Evolutionary conservation across 768 basidiomycete species (phyloP).

Genomic region (Mycena epipterygia): DNA sequence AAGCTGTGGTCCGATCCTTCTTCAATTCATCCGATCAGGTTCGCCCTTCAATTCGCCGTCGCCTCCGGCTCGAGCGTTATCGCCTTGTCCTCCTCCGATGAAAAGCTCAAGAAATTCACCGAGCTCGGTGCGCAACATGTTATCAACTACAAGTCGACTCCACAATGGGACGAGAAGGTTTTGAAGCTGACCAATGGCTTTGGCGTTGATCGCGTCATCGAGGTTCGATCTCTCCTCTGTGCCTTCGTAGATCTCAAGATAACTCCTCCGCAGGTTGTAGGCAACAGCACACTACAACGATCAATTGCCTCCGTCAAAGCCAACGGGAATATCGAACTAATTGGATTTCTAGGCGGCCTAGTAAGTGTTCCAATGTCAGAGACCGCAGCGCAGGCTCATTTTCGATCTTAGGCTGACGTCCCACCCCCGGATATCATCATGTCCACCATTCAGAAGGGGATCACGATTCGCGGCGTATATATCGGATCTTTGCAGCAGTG

Average conservation of each 20-base stretch:
- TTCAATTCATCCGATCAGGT: conserved; percentile 57
- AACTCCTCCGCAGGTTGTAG: conserved; percentile 74
- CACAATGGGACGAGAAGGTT: conserved; percentile 72
- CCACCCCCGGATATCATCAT: conserved; percentile 46
- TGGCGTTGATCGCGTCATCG: conserved; percentile 40
- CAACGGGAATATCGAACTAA: conserved; percentile 61
- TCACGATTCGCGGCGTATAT: conserved; percentile 64
- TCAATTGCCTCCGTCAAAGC: conserved; percentile 54
- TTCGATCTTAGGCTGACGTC: conserved; percentile 35
- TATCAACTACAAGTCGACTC: conserved; percentile 73
- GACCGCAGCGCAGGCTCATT: background rate
- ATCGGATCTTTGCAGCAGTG: conserved; percentile 70
- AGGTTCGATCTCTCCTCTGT: too few relatives aligned
- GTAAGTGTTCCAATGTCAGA: conserved; percentile 39
- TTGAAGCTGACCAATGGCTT: conserved; percentile 38
- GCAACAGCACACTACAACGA: conserved; percentile 62
- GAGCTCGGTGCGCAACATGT: conserved; percentile 66
- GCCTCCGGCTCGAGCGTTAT: conserved; percentile 65
- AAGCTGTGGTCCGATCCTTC: too few relatives aligned
- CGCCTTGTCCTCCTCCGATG: conserved; percentile 77
- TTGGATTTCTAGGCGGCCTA: conserved; percentile 63
- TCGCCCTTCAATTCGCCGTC: conserved; percentile 63
- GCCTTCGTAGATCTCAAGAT: too few relatives aligned
- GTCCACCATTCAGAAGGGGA: conserved; percentile 53
- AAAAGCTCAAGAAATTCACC: conserved; percentile 67